phyloP scores from a whole-genome alignment of 176 grass and related monocot species.

The Zea mays region DNA sequence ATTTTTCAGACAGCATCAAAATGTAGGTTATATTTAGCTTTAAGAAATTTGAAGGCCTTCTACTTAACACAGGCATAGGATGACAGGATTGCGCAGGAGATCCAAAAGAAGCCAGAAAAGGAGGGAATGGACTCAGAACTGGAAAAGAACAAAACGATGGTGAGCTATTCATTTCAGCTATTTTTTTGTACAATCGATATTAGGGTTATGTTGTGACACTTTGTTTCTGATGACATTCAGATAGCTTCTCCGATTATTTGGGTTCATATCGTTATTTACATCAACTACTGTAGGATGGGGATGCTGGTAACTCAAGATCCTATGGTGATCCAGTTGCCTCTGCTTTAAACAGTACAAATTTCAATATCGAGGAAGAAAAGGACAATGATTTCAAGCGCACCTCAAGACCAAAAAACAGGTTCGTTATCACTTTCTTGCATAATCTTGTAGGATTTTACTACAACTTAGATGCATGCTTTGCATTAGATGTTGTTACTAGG shows the following conservation, averaged over 20 bases:
- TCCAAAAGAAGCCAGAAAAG: constrained; percentile 88
- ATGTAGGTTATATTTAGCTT: not conserved
- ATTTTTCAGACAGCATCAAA: not conserved
- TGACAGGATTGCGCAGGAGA: constrained; percentile 82
- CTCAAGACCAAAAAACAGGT: constrained; percentile 52
- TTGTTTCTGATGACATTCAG: constrained; percentile 90
- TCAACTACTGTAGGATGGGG: constrained; percentile 97
- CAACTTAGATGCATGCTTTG: constrained; percentile 23
- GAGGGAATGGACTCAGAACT: constrained; percentile 65
- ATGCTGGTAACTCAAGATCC: constrained; percentile 59
- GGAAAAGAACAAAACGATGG: constrained; percentile 59
- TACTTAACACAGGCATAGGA: constrained; percentile 59
- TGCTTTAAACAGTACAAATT: constrained; percentile 39
- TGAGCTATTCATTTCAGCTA: constrained; percentile 45
- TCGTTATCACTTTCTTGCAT: constrained; percentile 9
- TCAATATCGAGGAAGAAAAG: constrained; percentile 41
- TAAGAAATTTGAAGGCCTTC: constrained; percentile 16
- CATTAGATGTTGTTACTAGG: not conserved
- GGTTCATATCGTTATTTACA: constrained; percentile 97
- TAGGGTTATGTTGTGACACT: constrained; percentile 34
- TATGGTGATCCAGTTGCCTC: constrained; percentile 45
- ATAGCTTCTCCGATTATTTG: constrained; percentile 92
- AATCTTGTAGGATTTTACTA: constrained; percentile 16
- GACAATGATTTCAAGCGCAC: constrained; percentile 45
- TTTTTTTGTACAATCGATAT: constrained; percentile 34